Evolutionary conservation across 2,329 filamentous ascomycete species (phyloP).

Genomic region (Colletotrichum sp.): DNA sequence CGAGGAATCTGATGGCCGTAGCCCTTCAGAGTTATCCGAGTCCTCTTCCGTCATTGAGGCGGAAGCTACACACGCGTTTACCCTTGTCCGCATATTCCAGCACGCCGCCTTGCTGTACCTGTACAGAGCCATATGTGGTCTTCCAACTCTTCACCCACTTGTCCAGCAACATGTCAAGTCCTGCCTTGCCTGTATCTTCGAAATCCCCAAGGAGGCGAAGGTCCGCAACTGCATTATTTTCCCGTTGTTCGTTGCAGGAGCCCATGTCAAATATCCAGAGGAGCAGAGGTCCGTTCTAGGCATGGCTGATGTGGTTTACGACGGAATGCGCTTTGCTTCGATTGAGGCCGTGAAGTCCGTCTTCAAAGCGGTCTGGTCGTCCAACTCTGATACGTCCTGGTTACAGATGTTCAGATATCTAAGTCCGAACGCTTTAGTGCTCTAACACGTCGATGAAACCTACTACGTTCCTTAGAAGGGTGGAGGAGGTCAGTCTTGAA

Average conservation of each 20-base stretch:
- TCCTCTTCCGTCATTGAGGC: slow-evolving; percentile 23
- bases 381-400: neutral
- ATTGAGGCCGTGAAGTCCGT: slow-evolving; percentile 33
- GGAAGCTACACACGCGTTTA: slow-evolving; percentile 36
- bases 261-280: slow-evolving; percentile 33
- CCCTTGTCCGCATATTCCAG: slow-evolving; percentile 44
- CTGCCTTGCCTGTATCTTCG: slow-evolving; percentile 40
- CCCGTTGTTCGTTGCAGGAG: slow-evolving; percentile 40
- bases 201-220: slow-evolving; percentile 38
- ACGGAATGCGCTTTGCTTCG: slow-evolving; percentile 37
- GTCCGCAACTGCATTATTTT: slow-evolving; percentile 44
- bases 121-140: slow-evolving; percentile 37
- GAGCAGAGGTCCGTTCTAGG: slow-evolving; percentile 30
- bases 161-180: slow-evolving; percentile 43
- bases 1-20: slow-evolving; percentile 22
- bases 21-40: neutral
- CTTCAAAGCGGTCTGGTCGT: neutral
- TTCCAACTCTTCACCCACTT: slow-evolving; percentile 40
- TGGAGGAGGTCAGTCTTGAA: neutral
- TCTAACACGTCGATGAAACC: neutral
- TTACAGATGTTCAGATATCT: neutral
- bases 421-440: neutral
- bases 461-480: neutral
- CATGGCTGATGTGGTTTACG: slow-evolving; percentile 28
- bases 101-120: slow-evolving; percentile 37